Evolutionary conservation across 164 flowering plant species (phyloP), one percentile per base, ranked within the genome.

Genomic region (Akebia trifoliata): DNA sequence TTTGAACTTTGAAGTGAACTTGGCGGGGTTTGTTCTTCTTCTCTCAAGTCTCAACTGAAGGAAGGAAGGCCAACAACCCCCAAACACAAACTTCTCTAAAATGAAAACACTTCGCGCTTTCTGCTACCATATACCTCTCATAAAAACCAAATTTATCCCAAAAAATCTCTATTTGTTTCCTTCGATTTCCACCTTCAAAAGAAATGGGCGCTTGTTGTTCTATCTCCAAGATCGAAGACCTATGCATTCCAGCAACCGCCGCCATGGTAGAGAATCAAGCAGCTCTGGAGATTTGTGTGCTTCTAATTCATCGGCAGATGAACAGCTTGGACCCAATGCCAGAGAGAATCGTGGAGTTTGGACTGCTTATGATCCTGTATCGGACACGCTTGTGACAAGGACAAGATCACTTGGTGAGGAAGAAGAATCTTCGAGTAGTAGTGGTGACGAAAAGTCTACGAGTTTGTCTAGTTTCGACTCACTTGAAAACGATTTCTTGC

Each of bases 61-160:
- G n/a, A n/a, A n/a, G n/a, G n/a, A n/a, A n/a, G n/a, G n/a, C n/a
- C n/a, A n/a, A n/a, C n/a, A n/a, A n/a, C n/a, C n/a, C n/a, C n/a
- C n/a, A 12, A 78, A 44, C 76, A 76, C 83, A 73, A 61, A n/a
- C n/a, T n/a, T 54, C 42, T 49, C 63, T 51, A 74, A 76, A 26
- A 81, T 81, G 85, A 64, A 62, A 48, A 66, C 65, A 6, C 40
- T 81, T 8, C 72, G 74, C 35, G 29, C 57, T 0, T 44, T 83
- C 61, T 55, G 29, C 59, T n/a, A 47, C 20, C 70, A 58, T 4
- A 72, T 76, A 58, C 6, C 17, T 50, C 49, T 53, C 44, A 32
- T 45, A 9, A 39, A 43, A 61, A 25, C 25, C 50, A 54, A 1
- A 32, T 48, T 30, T 14, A 54, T 22, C 34, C 31, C 61, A 32